Base-by-base conservation (phyloP, 1,284 basidiomycete genomes). In the Pseudozyma thailandica region DNA sequence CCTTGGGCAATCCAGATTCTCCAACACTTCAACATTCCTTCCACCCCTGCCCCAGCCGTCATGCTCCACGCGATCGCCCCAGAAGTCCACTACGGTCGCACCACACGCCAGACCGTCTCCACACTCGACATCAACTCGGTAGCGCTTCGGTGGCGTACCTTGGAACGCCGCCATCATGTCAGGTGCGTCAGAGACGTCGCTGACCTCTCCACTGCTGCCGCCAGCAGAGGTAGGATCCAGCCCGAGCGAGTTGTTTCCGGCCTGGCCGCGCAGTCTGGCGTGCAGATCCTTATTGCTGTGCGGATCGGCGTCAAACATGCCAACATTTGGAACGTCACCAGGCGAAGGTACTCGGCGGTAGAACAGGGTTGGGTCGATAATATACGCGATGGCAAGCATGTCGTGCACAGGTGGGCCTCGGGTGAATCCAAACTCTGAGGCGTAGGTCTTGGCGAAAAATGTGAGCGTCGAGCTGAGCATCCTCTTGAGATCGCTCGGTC, bases 21-120 rank as follows among this genome's bases (percentile, higher is more conserved):
- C 77, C 6, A 78, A 65, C 46, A 80, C 78, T 23, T 71, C 56
- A 5, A 75, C 77, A 23, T 80, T 79, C 16, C 53, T 47, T 4
- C 77, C 78, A 8, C 77, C 76, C 16, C 52, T 56, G 4, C 66
- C 59, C 78, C 78, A 80, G 13, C 69, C 69, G 5, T 74, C 54
- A 21, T 74, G 58, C 31, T 71, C 57, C 4, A 63, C 60, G 16
- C 59, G 50, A 41, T 70, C 64, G 18, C 59, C 58, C 66, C 63
- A 74, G 33, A 78, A 78, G 57, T 78, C 78, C 26, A 80, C 77
- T 6, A 80, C 72, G 1, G 77, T 80, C 9, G 77, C 73, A 30
- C 77, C 78, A 25, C 62, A 59, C 3, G 72, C 68, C 1, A 72
- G 63, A 20, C 72, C 70, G 7, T 69, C 52, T 37, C 39, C 53